phyloP scores from a whole-genome alignment of 2,329 filamentous ascomycete species.

The Aureobasidium sp. region DNA sequence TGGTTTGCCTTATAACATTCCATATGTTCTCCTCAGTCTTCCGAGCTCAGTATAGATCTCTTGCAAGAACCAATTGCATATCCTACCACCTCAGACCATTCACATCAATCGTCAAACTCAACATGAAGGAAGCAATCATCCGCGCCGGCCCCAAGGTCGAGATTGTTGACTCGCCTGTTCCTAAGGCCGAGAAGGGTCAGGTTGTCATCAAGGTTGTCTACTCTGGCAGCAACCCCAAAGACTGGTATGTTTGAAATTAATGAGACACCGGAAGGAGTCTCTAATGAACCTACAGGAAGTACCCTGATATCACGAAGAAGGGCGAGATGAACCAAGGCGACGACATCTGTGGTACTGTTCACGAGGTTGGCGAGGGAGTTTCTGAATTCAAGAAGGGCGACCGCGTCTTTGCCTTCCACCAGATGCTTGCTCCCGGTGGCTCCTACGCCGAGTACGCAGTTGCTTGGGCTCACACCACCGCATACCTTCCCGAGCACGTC shows the following conservation, averaged over 20 bases:
- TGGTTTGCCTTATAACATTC: background rate
- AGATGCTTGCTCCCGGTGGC: slow-evolving; percentile 46
- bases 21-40: slow-evolving; percentile 9
- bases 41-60: slow-evolving; percentile 6
- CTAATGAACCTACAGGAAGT: slow-evolving; percentile 17
- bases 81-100: background rate
- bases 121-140: slow-evolving; percentile 27
- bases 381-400: slow-evolving; percentile 53
- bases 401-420: slow-evolving; percentile 50
- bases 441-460: slow-evolving; percentile 57
- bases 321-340: slow-evolving; percentile 26
- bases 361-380: slow-evolving; percentile 49
- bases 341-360: slow-evolving; percentile 38
- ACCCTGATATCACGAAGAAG: slow-evolving; percentile 20
- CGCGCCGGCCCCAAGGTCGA: slow-evolving; percentile 22
- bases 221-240: slow-evolving; percentile 24
- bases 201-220: slow-evolving; percentile 24
- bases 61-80: background rate
- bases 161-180: slow-evolving; percentile 23
- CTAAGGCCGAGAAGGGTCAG: slow-evolving; percentile 21
- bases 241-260: slow-evolving; percentile 1
- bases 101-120: background rate
- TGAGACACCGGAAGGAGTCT: too few species aligned
- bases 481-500: slow-evolving; percentile 44
- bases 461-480: slow-evolving; percentile 49